Evolutionary conservation across 768 basidiomycete species (phyloP).

Genomic region (Hortiboletus campestris): DNA sequence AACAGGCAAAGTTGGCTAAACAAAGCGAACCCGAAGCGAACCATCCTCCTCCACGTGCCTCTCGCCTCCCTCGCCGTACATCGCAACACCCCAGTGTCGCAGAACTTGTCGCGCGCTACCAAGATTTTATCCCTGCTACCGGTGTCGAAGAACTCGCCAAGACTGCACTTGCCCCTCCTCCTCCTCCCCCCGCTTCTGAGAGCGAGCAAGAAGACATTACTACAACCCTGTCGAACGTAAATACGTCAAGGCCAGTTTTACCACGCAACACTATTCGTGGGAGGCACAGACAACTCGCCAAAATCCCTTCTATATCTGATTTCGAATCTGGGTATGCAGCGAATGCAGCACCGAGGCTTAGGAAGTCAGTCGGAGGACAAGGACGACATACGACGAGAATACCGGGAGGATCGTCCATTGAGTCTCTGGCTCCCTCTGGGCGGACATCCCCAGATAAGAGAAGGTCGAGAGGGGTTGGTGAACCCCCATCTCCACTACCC

Average conservation of each 20-base stretch:
- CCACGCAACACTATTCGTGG: conserved; percentile 42
- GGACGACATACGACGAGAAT: conserved; percentile 46
- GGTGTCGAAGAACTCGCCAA: conserved; percentile 70
- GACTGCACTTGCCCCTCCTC: conserved; percentile 62
- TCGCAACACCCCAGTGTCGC: conserved; percentile 67
- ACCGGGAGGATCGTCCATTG: conserved; percentile 44
- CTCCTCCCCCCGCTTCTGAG: conserved; percentile 55
- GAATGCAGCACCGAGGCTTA: conserved; percentile 81
- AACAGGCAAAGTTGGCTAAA: conserved; percentile 25
- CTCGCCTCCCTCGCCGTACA: conserved; percentile 63
- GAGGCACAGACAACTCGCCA: conserved; percentile 47
- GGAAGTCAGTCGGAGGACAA: conserved; percentile 42
- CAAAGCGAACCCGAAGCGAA: conserved; percentile 17
- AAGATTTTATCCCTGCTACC: conserved; percentile 70
- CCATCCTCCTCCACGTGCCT: conserved; percentile 37
- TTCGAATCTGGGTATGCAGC: conserved; percentile 91
- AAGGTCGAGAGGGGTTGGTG: conserved; percentile 34
- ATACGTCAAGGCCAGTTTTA: conserved; percentile 21
- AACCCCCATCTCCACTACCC: conserved; percentile 32
- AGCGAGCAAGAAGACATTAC: conserved; percentile 69
- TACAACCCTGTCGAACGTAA: conserved; percentile 23
- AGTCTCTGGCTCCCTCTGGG: conserved; percentile 63
- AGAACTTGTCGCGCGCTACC: conserved; percentile 80
- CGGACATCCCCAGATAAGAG: conserved; percentile 76
- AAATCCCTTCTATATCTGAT: conserved; percentile 71